Percentiles rank a stretch among this genome's conserved stretches.
These are phyloP conservation scores for Gracilaria gracilis DNA, from an alignment of 23 red algal species.

Conservation along the genomic window DNA sequence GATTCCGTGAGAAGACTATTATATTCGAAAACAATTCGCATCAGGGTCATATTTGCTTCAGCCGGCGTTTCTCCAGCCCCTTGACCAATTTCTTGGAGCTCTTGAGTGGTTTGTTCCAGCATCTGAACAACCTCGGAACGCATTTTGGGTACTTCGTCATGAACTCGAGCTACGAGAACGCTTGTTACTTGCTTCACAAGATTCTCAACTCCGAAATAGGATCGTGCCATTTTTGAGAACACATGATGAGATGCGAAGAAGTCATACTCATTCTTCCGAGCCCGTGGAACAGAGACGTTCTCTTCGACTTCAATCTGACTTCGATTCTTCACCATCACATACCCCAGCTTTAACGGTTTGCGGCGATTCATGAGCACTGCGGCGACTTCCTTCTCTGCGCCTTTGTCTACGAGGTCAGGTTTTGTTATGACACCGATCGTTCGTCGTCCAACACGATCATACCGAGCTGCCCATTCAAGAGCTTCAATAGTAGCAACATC, in stretches of 20 bases:
- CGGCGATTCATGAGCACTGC: slow-evolving; percentile 54
- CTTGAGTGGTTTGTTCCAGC: slow-evolving; percentile 47
- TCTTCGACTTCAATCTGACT: slow-evolving; percentile 66
- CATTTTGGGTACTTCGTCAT: slow-evolving; percentile 58
- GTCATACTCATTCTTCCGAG: slow-evolving; percentile 47
- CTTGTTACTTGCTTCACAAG: slow-evolving; percentile 57
- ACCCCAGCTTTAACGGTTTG: slow-evolving; percentile 63
- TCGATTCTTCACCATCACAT: slow-evolving; percentile 68
- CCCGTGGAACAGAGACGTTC: slow-evolving; percentile 26
- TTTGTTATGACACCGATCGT: slow-evolving; percentile 77
- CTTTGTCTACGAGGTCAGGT: slow-evolving; percentile 63
- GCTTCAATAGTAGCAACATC: slow-evolving; percentile 77
- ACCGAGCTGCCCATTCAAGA: slow-evolving; percentile 51
- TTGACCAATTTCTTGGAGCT: slow-evolving; percentile 56
- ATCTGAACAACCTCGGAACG: slow-evolving; percentile 47
- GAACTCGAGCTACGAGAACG: slow-evolving; percentile 64
- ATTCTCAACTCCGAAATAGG: slow-evolving; percentile 56
- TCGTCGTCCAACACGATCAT: slow-evolving; percentile 36
- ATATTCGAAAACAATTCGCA: slow-evolving; percentile 72
- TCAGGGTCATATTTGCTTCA: slow-evolving; percentile 72
- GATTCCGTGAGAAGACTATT: slow-evolving; percentile 63
- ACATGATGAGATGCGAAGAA: slow-evolving; percentile 47
- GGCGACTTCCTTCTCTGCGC: slow-evolving; percentile 59
- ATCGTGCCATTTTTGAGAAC: slow-evolving; percentile 35
- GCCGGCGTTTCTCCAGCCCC: slow-evolving; percentile 58